Evolutionary conservation across 306 rosid genomes (phyloP), one percentile per base, ranked within the genome.

Genomic region (Trifolium pratense): DNA sequence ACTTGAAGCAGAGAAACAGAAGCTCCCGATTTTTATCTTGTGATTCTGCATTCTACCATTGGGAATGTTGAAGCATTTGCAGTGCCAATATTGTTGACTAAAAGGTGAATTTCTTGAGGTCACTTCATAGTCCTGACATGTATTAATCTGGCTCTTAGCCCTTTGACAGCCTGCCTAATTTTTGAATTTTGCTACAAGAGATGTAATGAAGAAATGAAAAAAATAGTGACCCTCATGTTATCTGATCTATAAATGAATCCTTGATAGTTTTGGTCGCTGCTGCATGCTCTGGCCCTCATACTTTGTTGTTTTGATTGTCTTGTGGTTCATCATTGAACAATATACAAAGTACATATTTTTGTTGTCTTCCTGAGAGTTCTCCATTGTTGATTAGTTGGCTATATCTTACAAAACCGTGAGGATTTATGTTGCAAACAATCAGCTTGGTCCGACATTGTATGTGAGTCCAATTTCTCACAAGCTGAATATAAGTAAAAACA

Each of bases 241-340:
- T 40, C 32, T 68, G 53, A 66, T 73, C 57, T 23, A 31, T 5
- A 79, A 66, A 48, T 61, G 21, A 20, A 70, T n/a, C 45, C 48
- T 62, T 49, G 66, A 37, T 37, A 57, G 25, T 20, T 62, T 53
- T 71, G 63, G 36, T 66, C 25, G 42, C 73, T 55, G 68, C 69
- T 71, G 52, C 56, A 45, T 66, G 78, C 43, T 56, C 17, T 29
- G 16, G 34, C 45, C 31, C 43, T 64, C 21, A 12, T 66, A 42
- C 52, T 43, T 43, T 69, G n/a, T 66, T 32, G 56, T 66, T 58
- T 34, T 73, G 75, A 67, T 73, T 66, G 69, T 70, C 20, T 14
- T 7, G 31, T 34, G 70, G 65, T 43, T 77, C 49, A 39, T 60
- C 16, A 29, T 29, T 29, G 32, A 4, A 21, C 49, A 57, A 10